These are phyloP conservation scores for Thelephora terrestris DNA, from an alignment of 1,284 basidiomycete genomes.

Conservation along the genomic window DNA sequence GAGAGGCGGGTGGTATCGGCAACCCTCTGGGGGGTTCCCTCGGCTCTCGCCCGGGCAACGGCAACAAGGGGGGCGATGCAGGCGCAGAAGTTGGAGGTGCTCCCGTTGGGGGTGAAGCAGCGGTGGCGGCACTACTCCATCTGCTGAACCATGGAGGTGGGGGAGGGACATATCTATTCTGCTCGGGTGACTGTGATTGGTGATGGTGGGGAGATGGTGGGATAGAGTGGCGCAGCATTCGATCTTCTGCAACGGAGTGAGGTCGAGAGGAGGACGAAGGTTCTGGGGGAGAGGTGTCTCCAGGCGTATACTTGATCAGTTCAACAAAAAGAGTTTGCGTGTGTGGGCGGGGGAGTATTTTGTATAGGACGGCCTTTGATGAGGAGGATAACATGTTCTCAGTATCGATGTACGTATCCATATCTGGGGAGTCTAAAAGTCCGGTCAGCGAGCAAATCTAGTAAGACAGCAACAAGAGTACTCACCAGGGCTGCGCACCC, in stretches of 20 bases:
- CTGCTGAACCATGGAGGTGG: conserved; percentile 65
- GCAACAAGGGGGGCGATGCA: conserved; percentile 1
- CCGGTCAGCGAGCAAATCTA: conserved; percentile 8
- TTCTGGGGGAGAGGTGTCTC: conserved; percentile 20
- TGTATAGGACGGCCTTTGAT: conserved; percentile 62
- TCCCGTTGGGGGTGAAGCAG: conserved; percentile 19
- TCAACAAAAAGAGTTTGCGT: conserved; percentile 66
- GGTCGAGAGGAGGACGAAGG: conserved; percentile 21
- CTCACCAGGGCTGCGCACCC: conserved; percentile 56
- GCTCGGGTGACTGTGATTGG: conserved; percentile 19
- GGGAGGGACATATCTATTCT: conserved; percentile 34
- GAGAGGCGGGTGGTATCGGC: conserved; percentile 21
- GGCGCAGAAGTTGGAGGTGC: conserved; percentile 16
- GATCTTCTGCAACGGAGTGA: conserved; percentile 20
- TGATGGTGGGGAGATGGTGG: conserved; percentile 18
- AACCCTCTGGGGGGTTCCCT: conserved; percentile 12
- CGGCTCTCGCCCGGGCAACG: conserved; percentile 4
- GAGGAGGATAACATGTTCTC: conserved; percentile 63
- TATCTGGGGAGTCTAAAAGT: conserved; percentile 30
- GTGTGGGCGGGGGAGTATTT: conserved; percentile 50
- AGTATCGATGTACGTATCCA: conserved; percentile 56
- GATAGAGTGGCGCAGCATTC: conserved; percentile 16
- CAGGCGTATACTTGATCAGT: conserved; percentile 51
- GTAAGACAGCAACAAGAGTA: conserved; percentile 12
- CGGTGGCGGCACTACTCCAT: conserved; percentile 23